Evolutionary conservation across 2,329 filamentous ascomycete species (phyloP).

Genomic region (Rhexocercosporidium sp.): DNA sequence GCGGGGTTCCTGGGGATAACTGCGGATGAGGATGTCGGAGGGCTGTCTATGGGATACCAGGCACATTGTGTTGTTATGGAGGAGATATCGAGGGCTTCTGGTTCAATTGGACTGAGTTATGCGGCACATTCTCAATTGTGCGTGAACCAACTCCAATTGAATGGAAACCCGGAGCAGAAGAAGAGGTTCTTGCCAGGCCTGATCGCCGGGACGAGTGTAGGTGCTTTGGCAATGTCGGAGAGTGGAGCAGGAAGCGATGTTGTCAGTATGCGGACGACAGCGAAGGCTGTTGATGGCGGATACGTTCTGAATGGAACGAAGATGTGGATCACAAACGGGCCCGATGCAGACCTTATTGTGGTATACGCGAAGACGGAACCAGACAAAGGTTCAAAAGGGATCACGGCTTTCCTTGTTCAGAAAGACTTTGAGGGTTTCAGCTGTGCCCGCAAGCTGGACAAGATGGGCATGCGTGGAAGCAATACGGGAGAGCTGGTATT

Average conservation of each 20-base stretch:
- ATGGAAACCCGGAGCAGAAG: conserved; percentile 82
- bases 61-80: conserved; percentile 96
- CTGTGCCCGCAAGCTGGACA: conserved; percentile 90
- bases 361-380: conserved; percentile 97
- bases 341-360: conserved; percentile 88
- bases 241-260: conserved; percentile 91
- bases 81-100: conserved; percentile 87
- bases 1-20: conserved; percentile 93
- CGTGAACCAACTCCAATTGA: conserved; percentile 94
- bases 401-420: conserved; percentile 93
- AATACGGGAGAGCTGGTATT: conserved; percentile 96
- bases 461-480: conserved; percentile 96
- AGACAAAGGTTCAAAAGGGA: conserved; percentile 80
- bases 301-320: conserved; percentile 77
- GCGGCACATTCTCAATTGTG: conserved; percentile 96
- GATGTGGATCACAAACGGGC: conserved; percentile 99
- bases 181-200: conserved; percentile 78
- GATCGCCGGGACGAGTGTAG: conserved; percentile 80
- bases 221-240: conserved; percentile 94
- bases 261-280: conserved; percentile 90
- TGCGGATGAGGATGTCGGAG: conserved; percentile 89
- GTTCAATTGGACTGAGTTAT: conserved; percentile 85
- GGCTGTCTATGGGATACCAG: conserved; percentile 91
- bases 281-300: conserved; percentile 80
- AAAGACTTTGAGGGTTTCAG: conserved; percentile 74